phyloP scores from a whole-genome alignment of 192 early-diverging fungal genomes.

The Martensiomyces pterosporus region DNA sequence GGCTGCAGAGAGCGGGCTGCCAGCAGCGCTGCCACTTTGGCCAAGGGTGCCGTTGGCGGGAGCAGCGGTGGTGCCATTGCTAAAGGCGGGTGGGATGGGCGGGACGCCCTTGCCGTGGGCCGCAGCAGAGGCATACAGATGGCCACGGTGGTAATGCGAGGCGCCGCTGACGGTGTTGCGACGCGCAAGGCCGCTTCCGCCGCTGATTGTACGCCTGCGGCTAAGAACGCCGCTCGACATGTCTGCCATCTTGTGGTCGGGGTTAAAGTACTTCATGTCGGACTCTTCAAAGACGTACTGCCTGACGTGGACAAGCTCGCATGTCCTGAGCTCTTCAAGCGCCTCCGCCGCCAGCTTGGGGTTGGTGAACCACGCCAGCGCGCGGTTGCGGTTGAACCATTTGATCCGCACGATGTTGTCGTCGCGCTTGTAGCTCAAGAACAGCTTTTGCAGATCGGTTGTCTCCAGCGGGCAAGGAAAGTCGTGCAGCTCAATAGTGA shows the following conservation, averaged over 20 bases:
- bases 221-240: conserved; percentile 23
- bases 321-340: conserved; percentile 37
- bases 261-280: conserved; percentile 51
- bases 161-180: conserved; percentile 54
- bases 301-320: conserved; percentile 45
- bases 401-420: conserved; percentile 53
- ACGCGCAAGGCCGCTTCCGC: conserved; percentile 40
- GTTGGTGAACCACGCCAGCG: conserved; percentile 50
- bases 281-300: conserved; percentile 35
- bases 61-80: conserved; percentile 2
- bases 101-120: conserved; percentile 17
- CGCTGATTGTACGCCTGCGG: conserved; percentile 48
- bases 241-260: conserved; percentile 37
- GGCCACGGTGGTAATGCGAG: conserved; percentile 49
- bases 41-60: neutral
- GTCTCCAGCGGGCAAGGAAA: conserved; percentile 49
- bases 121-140: conserved; percentile 28
- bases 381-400: conserved; percentile 53
- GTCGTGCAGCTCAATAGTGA: conserved; percentile 51
- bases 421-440: conserved; percentile 40
- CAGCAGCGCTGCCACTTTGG: conserved; percentile 5
- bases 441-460: conserved; percentile 42
- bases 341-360: conserved; percentile 37
- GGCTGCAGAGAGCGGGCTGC: conserved; percentile 20
- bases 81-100: conserved; percentile 18